Base-by-base conservation (phyloP, 2,329 filamentous ascomycete species). In the Aspergillus terreus region DNA sequence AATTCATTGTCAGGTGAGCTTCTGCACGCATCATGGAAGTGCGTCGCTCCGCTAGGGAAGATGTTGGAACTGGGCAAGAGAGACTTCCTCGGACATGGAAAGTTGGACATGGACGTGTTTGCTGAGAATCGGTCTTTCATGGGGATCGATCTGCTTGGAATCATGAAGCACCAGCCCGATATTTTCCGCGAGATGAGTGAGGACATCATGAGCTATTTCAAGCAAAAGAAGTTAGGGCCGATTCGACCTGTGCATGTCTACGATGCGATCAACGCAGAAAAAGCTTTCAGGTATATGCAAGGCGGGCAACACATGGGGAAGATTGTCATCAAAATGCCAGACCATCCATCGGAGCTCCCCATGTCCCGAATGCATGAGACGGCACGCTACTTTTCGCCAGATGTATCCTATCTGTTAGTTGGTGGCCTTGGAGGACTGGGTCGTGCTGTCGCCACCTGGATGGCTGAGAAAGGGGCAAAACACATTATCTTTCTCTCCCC, bases 251-350 rank as follows among this genome's bases (percentile, higher is more conserved):
- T 60, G n/a, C 55, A 44, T 6, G n/a, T 50, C 4, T 67, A 35
- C 41, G 58, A 15, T 65, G 69, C 44, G 0, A 32, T 44, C 49
- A 3, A 69, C 1, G 58, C 75, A 0, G 56, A 64, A 10, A 65
- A 73, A 10, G 75, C 75, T 0, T 76, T 79, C 54, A 61, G 73
- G 0, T 64, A 62, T 33, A 71, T 80, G 69, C 73, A 78, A 48
- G 63, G 61, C 2, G 75, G 73, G 1, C 60, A 64, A 1, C 75
- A 78, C 53, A 71, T 76, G 14, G 76, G 75, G 0, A 78, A 78
- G 49, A 71, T 78, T 12, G 66, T 78, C 7, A 44, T 51, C 19
- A 52, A 35, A 19, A 57, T 57, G 52, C 56, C 54, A 3, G 45
- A 54, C 1, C 11, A 45, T 3, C 38, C 51, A 9, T 43, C 36